Evolutionary conservation across 371 early-diverging fungal genomes (phyloP).

Genomic region (Nematocida parisii): DNA sequence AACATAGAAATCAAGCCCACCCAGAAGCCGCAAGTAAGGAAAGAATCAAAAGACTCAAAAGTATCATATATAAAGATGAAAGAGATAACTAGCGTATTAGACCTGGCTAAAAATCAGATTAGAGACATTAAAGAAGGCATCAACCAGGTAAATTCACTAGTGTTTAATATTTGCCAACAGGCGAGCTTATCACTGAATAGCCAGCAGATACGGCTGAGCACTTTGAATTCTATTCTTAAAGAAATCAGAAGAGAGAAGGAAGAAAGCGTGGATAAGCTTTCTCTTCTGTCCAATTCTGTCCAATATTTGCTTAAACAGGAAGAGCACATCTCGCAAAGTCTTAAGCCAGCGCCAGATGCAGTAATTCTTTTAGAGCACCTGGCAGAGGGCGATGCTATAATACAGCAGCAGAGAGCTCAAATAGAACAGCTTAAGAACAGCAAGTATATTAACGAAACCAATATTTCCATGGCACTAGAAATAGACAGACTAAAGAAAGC

Average conservation of each 20-base stretch:
- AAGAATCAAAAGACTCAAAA: slow-evolving; percentile 23
- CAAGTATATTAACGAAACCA: slow-evolving; percentile 7
- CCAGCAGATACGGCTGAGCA: neutral
- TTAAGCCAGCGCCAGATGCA: slow-evolving; percentile 26
- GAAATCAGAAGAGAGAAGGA: slow-evolving; percentile 10
- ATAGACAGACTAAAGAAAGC: slow-evolving; percentile 35
- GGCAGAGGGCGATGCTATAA: slow-evolving; percentile 47
- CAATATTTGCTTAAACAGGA: slow-evolving; percentile 35
- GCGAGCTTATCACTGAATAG: neutral
- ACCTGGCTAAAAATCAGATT: neutral
- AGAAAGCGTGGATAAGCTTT: slow-evolving; percentile 9
- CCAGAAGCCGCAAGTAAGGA: slow-evolving; percentile 59
- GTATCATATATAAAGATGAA: neutral
- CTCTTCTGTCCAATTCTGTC: slow-evolving; percentile 10
- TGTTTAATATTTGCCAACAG: neutral
- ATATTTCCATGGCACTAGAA: slow-evolving; percentile 37
- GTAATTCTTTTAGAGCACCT: slow-evolving; percentile 44
- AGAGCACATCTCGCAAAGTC: slow-evolving; percentile 18
- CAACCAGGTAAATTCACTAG: neutral
- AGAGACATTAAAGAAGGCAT: neutral
- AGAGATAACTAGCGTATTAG: neutral
- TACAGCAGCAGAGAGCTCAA: slow-evolving; percentile 62
- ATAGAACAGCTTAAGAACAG: slow-evolving; percentile 58
- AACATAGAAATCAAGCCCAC: slow-evolving; percentile 48
- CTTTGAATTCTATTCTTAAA: neutral